Conservation (phyloP, 1,139 yeast species). For the Arxiozyma slooffiae region DNA sequence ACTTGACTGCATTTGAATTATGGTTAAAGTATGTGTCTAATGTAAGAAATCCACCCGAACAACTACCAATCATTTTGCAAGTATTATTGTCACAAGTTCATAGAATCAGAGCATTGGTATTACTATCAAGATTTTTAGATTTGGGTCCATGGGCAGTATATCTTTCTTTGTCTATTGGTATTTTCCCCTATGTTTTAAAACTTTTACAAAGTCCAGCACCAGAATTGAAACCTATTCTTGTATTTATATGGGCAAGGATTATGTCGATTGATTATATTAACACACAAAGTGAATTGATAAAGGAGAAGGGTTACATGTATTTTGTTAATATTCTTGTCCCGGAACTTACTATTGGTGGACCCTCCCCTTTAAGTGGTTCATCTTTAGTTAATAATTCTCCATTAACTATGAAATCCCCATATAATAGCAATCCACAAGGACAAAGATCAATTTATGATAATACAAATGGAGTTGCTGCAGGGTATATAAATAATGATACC, state of each 20-base stretch:
- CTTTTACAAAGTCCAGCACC: conserved; percentile 91
- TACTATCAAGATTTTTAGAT: conserved; percentile 78
- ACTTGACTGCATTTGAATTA: conserved; percentile 87
- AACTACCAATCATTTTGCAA: conserved; percentile 85
- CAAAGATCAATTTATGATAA: conserved; percentile 14
- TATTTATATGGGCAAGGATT: conserved; percentile 94
- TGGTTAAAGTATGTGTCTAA: conserved; percentile 91
- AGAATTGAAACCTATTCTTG: conserved; percentile 85
- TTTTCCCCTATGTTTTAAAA: conserved; percentile 88
- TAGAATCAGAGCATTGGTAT: conserved; percentile 74
- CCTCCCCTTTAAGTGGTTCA: conserved; percentile 25
- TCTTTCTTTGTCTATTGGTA: conserved; percentile 84
- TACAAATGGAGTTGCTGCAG: conserved; percentile 13
- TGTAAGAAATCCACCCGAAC: conserved; percentile 84
- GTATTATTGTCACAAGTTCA: conserved; percentile 90
- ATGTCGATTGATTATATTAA: conserved; percentile 90
- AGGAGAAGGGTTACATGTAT: conserved; percentile 84
- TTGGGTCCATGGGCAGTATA: conserved; percentile 98
- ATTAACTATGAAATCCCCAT: conserved; percentile 26
- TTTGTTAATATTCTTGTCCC: conserved; percentile 66
- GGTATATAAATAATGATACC: conserved; percentile 23
- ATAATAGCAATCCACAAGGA: neutral
- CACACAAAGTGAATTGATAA: conserved; percentile 84
- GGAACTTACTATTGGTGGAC: conserved; percentile 33
- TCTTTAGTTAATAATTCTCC: conserved; percentile 18